These are phyloP conservation scores for Ustilago xerochloae DNA, from an alignment of 1,284 basidiomycete genomes.

Conservation along the genomic window DNA sequence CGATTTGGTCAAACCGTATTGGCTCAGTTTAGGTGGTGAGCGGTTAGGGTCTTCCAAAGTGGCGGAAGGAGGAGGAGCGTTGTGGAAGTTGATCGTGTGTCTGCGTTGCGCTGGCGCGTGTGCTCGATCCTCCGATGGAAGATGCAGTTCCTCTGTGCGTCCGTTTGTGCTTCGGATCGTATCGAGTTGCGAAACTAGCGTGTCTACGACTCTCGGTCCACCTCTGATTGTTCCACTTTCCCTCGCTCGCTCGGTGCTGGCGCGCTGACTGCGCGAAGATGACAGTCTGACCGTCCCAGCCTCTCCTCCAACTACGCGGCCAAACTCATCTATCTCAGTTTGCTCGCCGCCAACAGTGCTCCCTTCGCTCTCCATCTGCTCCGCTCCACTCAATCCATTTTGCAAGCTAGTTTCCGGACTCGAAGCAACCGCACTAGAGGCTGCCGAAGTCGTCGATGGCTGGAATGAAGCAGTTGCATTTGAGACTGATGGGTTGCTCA, in stretches of 20 bases:
- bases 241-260: slow-evolving; percentile 3
- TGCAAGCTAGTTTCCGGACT: slow-evolving; percentile 32
- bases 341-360: slow-evolving; percentile 16
- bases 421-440: slow-evolving; percentile 20
- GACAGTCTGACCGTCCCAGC: slow-evolving; percentile 12
- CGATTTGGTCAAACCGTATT: slow-evolving; percentile 25
- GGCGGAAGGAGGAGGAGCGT: not conserved
- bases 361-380: slow-evolving; percentile 24
- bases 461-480: slow-evolving; percentile 44
- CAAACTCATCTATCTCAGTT: slow-evolving; percentile 13
- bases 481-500: slow-evolving; percentile 53
- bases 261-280: slow-evolving; percentile 13
- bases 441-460: slow-evolving; percentile 15
- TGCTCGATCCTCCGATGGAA: not conserved
- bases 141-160: not conserved
- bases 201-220: slow-evolving; percentile 24
- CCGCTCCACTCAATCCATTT: slow-evolving; percentile 7
- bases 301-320: not conserved
- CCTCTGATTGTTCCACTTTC: slow-evolving; percentile 6
- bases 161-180: not conserved
- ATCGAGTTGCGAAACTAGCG: slow-evolving; percentile 32
- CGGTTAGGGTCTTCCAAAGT: not conserved
- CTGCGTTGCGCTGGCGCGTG: not conserved
- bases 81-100: slow-evolving; percentile 18
- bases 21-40: slow-evolving; percentile 23